Conservation (phyloP, 2,329 filamentous ascomycete species). For the Aspergillus nomiae region DNA sequence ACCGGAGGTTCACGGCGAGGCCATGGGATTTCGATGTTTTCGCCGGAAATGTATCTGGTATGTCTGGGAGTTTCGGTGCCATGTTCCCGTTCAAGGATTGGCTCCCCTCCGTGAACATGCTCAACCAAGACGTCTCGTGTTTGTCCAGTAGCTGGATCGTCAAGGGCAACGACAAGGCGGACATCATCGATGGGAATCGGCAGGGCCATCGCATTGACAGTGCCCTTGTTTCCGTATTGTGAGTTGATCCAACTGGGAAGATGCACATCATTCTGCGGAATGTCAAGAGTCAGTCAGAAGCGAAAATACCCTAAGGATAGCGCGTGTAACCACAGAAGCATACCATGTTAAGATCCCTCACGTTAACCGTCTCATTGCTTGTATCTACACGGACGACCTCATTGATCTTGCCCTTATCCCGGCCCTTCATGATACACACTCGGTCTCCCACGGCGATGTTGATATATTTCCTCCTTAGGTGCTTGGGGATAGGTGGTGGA, state of each 20-base stretch:
- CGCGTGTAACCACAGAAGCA: constrained; percentile 6
- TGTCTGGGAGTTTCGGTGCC: constrained; percentile 45
- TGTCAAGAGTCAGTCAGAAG: not conserved
- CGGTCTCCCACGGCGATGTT: constrained; percentile 72
- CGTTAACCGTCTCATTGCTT: constrained; percentile 59
- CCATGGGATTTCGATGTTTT: constrained; percentile 76
- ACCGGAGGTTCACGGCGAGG: constrained; percentile 58
- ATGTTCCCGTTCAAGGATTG: constrained; percentile 54
- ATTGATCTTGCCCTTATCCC: constrained; percentile 82
- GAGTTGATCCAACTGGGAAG: constrained; percentile 40
- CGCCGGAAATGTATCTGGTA: constrained; percentile 64
- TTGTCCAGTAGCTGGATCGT: constrained; percentile 64
- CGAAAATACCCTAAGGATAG: not conserved
- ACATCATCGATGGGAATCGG: constrained; percentile 70
- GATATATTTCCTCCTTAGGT: constrained; percentile 51
- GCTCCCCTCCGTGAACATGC: constrained; percentile 60
- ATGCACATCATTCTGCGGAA: constrained; percentile 43
- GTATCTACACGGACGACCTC: constrained; percentile 61
- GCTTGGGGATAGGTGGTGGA: constrained; percentile 43
- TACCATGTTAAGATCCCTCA: constrained; percentile 67
- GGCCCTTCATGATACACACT: constrained; percentile 77
- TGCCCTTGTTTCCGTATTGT: constrained; percentile 41
- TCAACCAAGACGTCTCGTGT: constrained; percentile 77
- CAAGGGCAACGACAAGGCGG: constrained; percentile 77
- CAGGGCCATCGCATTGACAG: constrained; percentile 53